Percentiles rank a stretch among this genome's conserved stretches.
Evolutionary conservation across 306 rosid species (phyloP).

Genomic region (Dalbergia oliveri): DNA sequence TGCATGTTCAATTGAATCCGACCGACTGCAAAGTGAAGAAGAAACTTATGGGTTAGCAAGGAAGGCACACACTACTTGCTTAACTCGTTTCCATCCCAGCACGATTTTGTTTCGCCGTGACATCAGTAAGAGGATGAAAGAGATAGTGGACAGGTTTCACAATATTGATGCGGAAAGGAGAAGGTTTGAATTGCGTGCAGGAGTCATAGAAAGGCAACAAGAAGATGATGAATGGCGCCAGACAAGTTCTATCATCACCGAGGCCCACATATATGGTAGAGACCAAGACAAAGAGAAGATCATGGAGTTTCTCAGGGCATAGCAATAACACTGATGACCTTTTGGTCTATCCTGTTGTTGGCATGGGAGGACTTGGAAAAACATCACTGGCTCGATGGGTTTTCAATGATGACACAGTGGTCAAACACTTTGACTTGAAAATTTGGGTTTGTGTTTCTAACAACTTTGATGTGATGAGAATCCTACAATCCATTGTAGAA

Average conservation of each 20-base stretch:
- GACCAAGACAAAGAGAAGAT: slow-evolving; percentile 12
- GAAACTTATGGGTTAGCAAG: too few species aligned
- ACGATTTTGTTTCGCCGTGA: slow-evolving; percentile 6
- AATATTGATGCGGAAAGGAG: slow-evolving; percentile 25
- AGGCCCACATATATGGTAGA: slow-evolving; percentile 32
- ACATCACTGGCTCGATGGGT: slow-evolving; percentile 27
- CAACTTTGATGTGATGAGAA: slow-evolving; percentile 35
- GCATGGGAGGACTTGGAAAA: slow-evolving; percentile 41
- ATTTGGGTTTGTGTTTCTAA: slow-evolving; percentile 37
- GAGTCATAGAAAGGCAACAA: not conserved
- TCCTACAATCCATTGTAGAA: slow-evolving; percentile 26
- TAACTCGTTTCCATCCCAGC: slow-evolving; percentile 17
- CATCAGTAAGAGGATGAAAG: slow-evolving; percentile 35
- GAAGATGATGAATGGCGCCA: slow-evolving; percentile 22
- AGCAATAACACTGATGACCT: not conserved
- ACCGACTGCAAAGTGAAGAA: not conserved
- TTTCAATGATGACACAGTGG: slow-evolving; percentile 21
- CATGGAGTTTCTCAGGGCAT: slow-evolving; percentile 14
- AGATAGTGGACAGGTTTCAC: not conserved
- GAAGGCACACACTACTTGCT: not conserved
- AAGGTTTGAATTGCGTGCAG: slow-evolving; percentile 21
- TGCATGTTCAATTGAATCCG: too few species aligned
- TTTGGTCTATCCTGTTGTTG: slow-evolving; percentile 10
- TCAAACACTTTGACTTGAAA: slow-evolving; percentile 23
- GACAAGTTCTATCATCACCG: slow-evolving; percentile 7